A percentile compares a stretch with the other conserved stretches of the same genome.
Conservation (phyloP, 2,329 filamentous ascomycete species). For the Aspergillus texensis region DNA sequence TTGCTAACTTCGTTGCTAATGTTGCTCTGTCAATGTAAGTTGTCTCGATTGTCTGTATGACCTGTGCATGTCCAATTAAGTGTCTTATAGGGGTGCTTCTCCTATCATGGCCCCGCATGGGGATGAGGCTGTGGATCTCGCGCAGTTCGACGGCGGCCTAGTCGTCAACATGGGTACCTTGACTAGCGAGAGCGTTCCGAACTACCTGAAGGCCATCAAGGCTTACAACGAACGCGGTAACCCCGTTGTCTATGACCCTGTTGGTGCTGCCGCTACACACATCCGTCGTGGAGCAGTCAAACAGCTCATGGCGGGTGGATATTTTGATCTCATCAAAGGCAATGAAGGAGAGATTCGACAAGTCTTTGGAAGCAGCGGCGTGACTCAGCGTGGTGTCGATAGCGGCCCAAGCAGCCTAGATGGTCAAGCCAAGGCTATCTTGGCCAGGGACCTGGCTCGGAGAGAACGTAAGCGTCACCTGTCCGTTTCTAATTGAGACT, state of each 20-base stretch:
- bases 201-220: conserved; percentile 71
- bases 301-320: conserved; percentile 70
- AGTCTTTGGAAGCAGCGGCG: conserved; percentile 61
- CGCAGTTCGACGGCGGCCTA: conserved; percentile 72
- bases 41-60: not conserved
- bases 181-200: conserved; percentile 70
- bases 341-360: conserved; percentile 87
- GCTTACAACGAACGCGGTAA: conserved; percentile 79
- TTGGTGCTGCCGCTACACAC: conserved; percentile 81
- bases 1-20: conserved; percentile 93
- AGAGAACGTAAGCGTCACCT: conserved; percentile 56
- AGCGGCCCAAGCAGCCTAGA: conserved; percentile 62
- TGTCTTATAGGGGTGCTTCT: conserved; percentile 64
- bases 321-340: conserved; percentile 88
- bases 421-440: conserved; percentile 57
- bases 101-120: conserved; percentile 94
- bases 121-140: conserved; percentile 79
- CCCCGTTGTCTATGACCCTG: conserved; percentile 84
- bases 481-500: not conserved
- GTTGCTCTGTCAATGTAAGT: conserved; percentile 72
- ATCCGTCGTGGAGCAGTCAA: conserved; percentile 72
- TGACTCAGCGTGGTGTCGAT: conserved; percentile 83
- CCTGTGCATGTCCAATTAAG: not conserved
- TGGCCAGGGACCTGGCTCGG: conserved; percentile 69
- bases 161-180: conserved; percentile 96